phyloP scores from a whole-genome alignment of 441 rosid genomes.

The Bocquillonia castaneifolia region DNA sequence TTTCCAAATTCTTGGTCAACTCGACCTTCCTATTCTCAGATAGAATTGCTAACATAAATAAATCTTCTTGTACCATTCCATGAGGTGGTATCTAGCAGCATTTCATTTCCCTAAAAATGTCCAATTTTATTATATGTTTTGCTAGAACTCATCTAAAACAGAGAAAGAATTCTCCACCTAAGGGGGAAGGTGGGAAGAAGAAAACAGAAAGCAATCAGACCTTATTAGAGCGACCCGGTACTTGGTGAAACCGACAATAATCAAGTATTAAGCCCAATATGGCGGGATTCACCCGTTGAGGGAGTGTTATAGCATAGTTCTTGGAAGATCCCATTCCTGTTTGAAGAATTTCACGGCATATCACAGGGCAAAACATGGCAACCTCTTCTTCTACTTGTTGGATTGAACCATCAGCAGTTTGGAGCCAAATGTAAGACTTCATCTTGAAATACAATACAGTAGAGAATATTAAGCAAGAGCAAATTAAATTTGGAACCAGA shows the following conservation, averaged over 20 bases:
- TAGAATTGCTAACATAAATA: background rate
- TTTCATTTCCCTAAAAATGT: background rate
- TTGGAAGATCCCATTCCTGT: slow-evolving; percentile 60
- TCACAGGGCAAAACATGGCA: slow-evolving; percentile 73
- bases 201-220: slow-evolving; percentile 26
- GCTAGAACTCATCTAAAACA: background rate
- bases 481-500: background rate
- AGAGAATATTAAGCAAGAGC: slow-evolving; percentile 4
- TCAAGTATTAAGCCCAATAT: slow-evolving; percentile 53
- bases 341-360: slow-evolving; percentile 51
- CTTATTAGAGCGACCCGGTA: slow-evolving; percentile 66
- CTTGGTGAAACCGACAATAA: slow-evolving; percentile 69
- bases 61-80: background rate
- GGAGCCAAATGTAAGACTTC: slow-evolving; percentile 68
- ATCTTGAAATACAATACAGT: slow-evolving; percentile 32
- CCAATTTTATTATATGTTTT: background rate
- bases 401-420: slow-evolving; percentile 62
- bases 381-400: slow-evolving; percentile 77
- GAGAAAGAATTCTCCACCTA: background rate
- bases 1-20: background rate
- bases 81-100: background rate
- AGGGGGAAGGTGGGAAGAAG: background rate
- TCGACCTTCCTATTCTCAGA: background rate
- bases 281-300: slow-evolving; percentile 56
- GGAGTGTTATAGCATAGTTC: slow-evolving; percentile 60